Evolutionary conservation across 352 stramenopile species (phyloP).

Genomic region (Pythium sp.): DNA sequence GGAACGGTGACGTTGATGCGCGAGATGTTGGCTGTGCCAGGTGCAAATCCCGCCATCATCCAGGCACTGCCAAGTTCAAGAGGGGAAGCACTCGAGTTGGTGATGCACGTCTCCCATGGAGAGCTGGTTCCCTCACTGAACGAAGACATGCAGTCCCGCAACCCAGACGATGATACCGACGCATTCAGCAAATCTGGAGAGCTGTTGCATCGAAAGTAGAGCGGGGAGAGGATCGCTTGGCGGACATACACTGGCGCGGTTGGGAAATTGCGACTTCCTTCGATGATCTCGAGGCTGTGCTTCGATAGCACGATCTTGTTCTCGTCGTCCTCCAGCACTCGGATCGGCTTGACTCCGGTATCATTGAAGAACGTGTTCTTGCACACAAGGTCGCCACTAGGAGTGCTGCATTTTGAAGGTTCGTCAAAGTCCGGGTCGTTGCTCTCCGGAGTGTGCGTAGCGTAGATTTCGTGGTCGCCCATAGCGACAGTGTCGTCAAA

Average conservation of each 20-base stretch:
- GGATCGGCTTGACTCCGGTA: constrained; percentile 46
- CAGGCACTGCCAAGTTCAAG: constrained; percentile 46
- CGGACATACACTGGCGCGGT: constrained; percentile 33
- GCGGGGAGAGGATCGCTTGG: constrained; percentile 21
- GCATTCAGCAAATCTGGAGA: constrained; percentile 20
- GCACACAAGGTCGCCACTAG: constrained; percentile 21
- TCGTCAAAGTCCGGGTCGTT: constrained; percentile 44
- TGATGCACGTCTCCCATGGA: constrained; percentile 42
- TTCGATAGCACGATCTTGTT: constrained; percentile 56
- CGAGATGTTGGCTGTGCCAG: constrained; percentile 30
- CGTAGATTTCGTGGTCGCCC: constrained; percentile 43
- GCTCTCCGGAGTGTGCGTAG: constrained; percentile 47
- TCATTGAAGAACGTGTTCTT: constrained; percentile 39
- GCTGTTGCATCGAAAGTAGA: constrained; percentile 36
- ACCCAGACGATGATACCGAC: background rate
- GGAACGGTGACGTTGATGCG: constrained; percentile 37
- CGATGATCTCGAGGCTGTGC: constrained; percentile 33
- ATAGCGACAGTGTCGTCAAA: constrained; percentile 54
- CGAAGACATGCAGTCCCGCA: constrained; percentile 11
- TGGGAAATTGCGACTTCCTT: constrained; percentile 54
- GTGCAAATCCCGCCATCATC: constrained; percentile 50
- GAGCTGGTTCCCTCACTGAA: constrained; percentile 16
- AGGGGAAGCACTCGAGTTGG: constrained; percentile 24
- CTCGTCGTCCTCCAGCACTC: constrained; percentile 61
- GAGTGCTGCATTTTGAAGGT: constrained; percentile 24